Evolutionary conservation across 2,329 filamentous ascomycete species (phyloP), one percentile per base, ranked within the genome.

Genomic region (Teratosphaeria destructans): DNA sequence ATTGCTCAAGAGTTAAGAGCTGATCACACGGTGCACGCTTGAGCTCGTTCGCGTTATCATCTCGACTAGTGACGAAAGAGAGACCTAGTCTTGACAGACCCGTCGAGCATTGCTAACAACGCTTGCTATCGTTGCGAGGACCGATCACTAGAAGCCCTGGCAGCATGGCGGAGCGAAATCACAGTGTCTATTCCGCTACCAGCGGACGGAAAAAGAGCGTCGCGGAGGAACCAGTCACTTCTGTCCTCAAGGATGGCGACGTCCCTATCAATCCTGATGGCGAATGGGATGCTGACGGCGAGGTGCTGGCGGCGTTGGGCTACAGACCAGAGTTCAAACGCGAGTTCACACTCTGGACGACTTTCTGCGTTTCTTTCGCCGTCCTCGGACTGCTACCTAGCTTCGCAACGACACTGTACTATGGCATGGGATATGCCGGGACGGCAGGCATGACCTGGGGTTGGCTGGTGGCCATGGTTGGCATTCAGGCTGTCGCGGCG

Each of bases 331-430:
- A 59, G 37, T 59, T 59, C 60, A 85, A 84, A 74, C 79, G 87
- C 67, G 86, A 90, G 67, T 89, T 90, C 70, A 85, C 81, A 2
- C 75, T 89, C 14, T 90, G 86, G 81, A 88, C 86, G 5, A 87
- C 85, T 0, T 90, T 90, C 70, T 88, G 85, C 65, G 86, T 90
- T 49, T 85, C 82, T 58, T 90, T 90, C 70, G 86, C 87, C 6
- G 86, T 90, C 11, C 75, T 90, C 59, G 87, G 87, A 1, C 71
- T 90, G 54, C 72, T 90, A 56, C 87, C 87, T 0, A 87, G 83
- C 62, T 88, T 90, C 66, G 87, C 86, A 1, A 85, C 81, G 63
- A 90, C 87, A 0, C 73, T 90, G 63, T 86, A 81, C 68, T 90
- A 89, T 78, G 86, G 86, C 64, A 83, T 85, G 74, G 78, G 79